phyloP scores from a whole-genome alignment of 441 rosid species.

The Populus trichocarpa region DNA sequence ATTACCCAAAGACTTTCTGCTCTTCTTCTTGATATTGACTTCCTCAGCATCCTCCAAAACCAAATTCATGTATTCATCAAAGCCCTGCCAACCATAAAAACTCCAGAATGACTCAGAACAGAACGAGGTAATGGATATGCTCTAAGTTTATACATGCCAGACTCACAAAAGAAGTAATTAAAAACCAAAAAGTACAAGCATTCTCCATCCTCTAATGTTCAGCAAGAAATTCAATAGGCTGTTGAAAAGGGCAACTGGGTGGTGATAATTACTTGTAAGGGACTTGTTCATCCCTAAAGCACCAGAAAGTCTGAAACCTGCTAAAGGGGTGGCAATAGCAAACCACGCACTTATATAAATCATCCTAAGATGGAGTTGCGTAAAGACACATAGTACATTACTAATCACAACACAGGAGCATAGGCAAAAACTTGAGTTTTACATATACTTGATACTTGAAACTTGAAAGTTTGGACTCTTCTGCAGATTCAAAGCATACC shows the following conservation, averaged over 20 bases:
- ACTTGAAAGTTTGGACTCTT: not conserved
- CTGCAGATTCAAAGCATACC: not conserved
- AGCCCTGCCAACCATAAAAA: conserved; percentile 44
- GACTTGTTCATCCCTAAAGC: not conserved
- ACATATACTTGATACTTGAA: not conserved
- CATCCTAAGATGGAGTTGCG: not conserved
- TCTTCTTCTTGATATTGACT: conserved; percentile 78
- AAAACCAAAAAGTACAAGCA: not conserved
- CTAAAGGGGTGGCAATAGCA: not conserved
- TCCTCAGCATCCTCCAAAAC: conserved; percentile 94
- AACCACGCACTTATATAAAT: not conserved
- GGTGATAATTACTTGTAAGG: not conserved
- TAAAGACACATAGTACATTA: not conserved
- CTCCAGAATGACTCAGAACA: not conserved
- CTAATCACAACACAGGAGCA: not conserved
- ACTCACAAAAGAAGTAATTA: not conserved
- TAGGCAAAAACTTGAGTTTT: not conserved
- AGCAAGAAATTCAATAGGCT: not conserved
- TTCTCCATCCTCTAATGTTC: not conserved
- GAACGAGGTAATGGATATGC: not conserved
- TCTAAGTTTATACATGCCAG: not conserved
- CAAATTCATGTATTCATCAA: conserved; percentile 93
- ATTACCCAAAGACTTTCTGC: conserved; percentile 69
- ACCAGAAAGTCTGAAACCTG: not conserved
- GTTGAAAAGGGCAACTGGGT: not conserved